These are phyloP conservation scores for Xylaria sp. DNA, from an alignment of 2,329 filamentous ascomycete species.

Conservation along the genomic window DNA sequence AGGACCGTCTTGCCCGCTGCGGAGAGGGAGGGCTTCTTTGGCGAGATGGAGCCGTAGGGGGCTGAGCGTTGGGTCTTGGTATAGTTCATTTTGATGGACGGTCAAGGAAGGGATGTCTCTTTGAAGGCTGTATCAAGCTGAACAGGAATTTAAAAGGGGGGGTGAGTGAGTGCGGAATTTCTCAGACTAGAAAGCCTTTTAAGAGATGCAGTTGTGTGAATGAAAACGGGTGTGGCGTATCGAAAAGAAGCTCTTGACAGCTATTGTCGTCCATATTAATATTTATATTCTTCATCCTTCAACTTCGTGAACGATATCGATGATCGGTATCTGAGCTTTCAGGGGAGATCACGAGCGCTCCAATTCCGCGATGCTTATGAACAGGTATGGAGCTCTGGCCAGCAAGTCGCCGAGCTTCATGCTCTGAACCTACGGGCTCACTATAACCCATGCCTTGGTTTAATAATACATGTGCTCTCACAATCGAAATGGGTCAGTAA, in stretches of 20 bases:
- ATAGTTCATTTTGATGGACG: constrained; percentile 37
- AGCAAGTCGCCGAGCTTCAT: not conserved
- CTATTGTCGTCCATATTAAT: not conserved
- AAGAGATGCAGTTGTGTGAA: not conserved
- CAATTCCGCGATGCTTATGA: constrained; percentile 18
- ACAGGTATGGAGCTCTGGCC: not conserved
- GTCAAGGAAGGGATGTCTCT: not conserved
- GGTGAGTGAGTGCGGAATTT: not conserved
- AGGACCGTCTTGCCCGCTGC: constrained; percentile 34
- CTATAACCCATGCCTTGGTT: not conserved
- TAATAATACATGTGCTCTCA: not conserved
- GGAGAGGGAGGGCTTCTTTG: constrained; percentile 32
- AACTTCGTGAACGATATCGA: not conserved
- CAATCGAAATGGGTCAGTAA: not conserved
- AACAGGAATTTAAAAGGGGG: not conserved
- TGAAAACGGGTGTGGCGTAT: not conserved
- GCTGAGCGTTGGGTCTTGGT: constrained; percentile 39
- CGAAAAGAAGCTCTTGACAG: not conserved
- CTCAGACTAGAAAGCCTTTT: not conserved
- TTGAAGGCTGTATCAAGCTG: not conserved
- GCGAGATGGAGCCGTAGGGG: constrained; percentile 39
- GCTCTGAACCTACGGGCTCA: not conserved
- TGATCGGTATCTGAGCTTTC: not conserved
- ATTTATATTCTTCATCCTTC: not conserved
- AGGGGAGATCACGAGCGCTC: not conserved